Percentiles rank a stretch among this genome's conserved stretches.
Conservation (phyloP, 202 grass and related monocot genomes). For the Schoenoplectus triqueter region DNA sequence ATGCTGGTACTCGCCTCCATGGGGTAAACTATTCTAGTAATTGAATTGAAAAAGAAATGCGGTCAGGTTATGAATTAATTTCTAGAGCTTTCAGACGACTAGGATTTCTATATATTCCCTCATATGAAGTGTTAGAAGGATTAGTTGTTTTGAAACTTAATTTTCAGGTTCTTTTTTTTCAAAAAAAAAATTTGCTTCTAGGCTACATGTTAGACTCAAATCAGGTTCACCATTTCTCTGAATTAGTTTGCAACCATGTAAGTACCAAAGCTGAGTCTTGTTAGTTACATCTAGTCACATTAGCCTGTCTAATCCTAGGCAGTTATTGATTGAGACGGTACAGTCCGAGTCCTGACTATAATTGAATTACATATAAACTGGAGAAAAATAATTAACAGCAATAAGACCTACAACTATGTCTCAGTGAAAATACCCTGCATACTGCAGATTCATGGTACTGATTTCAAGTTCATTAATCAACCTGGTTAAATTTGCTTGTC, state of each 20-base stretch:
- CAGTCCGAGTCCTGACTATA: too few relatives aligned
- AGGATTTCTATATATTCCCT: not conserved
- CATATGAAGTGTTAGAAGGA: not conserved
- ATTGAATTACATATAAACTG: too few relatives aligned
- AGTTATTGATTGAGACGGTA: not conserved
- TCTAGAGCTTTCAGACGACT: not conserved
- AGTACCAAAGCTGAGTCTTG: not conserved
- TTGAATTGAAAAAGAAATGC: not conserved
- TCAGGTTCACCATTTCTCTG: not conserved
- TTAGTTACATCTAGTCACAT: not conserved
- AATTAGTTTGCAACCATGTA: not conserved
- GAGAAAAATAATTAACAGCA: not conserved
- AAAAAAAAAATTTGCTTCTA: not conserved
- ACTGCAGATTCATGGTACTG: not conserved
- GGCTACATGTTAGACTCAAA: not conserved
- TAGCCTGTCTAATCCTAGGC: too few relatives aligned
- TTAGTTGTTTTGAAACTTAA: not conserved
- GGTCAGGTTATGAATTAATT: not conserved
- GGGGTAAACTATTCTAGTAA: conserved; percentile 55
- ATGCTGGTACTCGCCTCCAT: conserved; percentile 81
- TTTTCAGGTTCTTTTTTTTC: not conserved
- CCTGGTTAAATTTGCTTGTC: not conserved
- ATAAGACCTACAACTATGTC: not conserved
- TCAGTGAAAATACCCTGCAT: conserved; percentile 4
- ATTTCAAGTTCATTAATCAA: not conserved